A percentile compares a stretch with the other conserved stretches of the same genome.
These are phyloP conservation scores for Sicyos baderoa DNA, from an alignment of 306 rosid species.

Conservation along the genomic window DNA sequence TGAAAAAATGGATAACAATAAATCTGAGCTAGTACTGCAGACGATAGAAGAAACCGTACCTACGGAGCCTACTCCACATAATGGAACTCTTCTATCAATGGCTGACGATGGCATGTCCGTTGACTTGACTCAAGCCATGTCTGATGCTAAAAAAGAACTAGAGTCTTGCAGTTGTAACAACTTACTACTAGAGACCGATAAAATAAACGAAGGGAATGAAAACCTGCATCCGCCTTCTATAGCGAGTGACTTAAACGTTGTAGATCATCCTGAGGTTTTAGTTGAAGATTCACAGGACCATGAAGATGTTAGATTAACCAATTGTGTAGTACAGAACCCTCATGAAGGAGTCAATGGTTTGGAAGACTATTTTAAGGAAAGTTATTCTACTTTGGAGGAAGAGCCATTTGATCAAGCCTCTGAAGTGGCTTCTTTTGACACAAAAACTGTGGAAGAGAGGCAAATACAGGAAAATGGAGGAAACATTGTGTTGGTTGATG, in stretches of 20 bases:
- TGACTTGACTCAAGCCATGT: conserved; percentile 18
- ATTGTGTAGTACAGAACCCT: conserved; percentile 18
- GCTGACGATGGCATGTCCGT: conserved; percentile 22
- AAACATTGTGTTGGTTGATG: conserved; percentile 28
- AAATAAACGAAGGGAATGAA: conserved; percentile 32
- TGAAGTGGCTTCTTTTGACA: conserved; percentile 28
- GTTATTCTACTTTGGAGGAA: conserved; percentile 24
- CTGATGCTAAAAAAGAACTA: conserved; percentile 25
- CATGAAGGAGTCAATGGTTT: conserved; percentile 16
- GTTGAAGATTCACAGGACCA: conserved; percentile 33
- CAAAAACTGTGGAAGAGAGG: conserved; percentile 28
- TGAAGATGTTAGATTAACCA: conserved; percentile 24
- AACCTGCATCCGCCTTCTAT: conserved; percentile 29
- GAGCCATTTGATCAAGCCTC: conserved; percentile 28
- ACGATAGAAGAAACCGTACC: conserved; percentile 27
- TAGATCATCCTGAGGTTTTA: conserved; percentile 29
- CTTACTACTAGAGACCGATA: conserved; percentile 21
- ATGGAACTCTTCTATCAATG: conserved; percentile 28
- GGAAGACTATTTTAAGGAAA: conserved; percentile 30
- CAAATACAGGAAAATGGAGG: conserved; percentile 18
- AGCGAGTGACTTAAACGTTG: conserved; percentile 26
- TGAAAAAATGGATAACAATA: conserved; percentile 25
- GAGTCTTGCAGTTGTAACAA: conserved; percentile 24
- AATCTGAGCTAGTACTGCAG: conserved; percentile 22
- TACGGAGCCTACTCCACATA: conserved; percentile 27